phyloP scores from a whole-genome alignment of 768 basidiomycete species.

The Boletus tomentosulus region DNA sequence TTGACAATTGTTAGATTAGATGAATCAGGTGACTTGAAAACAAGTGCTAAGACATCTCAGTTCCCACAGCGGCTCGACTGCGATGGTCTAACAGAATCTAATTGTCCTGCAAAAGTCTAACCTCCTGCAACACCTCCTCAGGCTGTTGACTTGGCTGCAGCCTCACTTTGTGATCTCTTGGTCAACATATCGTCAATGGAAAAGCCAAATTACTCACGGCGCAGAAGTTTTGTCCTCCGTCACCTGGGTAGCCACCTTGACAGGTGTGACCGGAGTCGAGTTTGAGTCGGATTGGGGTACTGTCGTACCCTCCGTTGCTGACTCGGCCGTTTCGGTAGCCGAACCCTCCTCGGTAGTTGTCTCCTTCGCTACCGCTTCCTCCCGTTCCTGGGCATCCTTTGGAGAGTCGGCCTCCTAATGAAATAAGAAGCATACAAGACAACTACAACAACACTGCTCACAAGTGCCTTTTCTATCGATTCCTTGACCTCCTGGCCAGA shows the following conservation, averaged over 20 bases:
- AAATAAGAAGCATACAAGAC: conserved; percentile 3
- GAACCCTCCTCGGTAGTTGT: background rate
- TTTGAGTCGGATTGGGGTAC: conserved; percentile 1
- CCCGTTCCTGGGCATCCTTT: conserved; percentile 26
- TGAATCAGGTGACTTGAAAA: background rate
- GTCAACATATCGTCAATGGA: conserved; percentile 3
- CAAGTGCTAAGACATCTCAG: background rate
- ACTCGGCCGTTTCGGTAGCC: background rate
- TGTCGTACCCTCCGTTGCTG: background rate
- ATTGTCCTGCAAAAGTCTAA: conserved; percentile 6
- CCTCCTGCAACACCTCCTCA: background rate
- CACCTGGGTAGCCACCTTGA: background rate
- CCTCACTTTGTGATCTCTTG: background rate
- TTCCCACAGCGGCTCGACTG: background rate
- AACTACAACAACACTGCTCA: conserved; percentile 11
- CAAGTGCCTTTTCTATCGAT: conserved; percentile 25
- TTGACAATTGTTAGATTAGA: background rate
- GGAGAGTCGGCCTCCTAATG: conserved; percentile 30
- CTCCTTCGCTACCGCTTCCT: conserved; percentile 17
- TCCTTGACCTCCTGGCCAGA: conserved; percentile 30
- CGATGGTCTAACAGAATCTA: background rate
- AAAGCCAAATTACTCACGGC: conserved; percentile 13
- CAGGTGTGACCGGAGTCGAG: background rate
- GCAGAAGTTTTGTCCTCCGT: conserved; percentile 8
- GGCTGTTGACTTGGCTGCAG: conserved; percentile 7